Conservation (phyloP, 2,329 filamentous ascomycete species). For the Mariannaea elegans region DNA sequence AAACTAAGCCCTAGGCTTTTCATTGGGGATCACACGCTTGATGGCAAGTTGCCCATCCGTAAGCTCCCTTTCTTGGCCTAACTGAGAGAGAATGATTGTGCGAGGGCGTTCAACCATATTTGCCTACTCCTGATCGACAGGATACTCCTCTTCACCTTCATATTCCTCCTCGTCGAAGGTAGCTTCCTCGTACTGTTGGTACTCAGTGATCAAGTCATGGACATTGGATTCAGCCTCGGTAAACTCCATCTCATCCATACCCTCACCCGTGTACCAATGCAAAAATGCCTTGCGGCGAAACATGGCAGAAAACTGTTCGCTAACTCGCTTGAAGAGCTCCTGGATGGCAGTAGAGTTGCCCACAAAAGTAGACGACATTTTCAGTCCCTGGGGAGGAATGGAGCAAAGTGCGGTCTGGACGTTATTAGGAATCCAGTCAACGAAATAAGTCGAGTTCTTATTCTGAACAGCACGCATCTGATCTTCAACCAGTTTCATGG, state of each 20-base stretch:
- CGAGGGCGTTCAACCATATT: no score
- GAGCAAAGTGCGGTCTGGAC: slow-evolving; percentile 99
- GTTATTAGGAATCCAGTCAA: slow-evolving; percentile 99
- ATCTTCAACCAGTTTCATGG: slow-evolving; percentile 99
- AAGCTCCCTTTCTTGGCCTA: no score
- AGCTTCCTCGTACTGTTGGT: slow-evolving; percentile 99
- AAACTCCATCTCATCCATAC: slow-evolving; percentile 99
- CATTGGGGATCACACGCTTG: no score
- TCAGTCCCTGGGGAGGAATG: slow-evolving; percentile 95
- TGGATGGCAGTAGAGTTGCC: slow-evolving; percentile 99
- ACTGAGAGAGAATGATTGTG: no score
- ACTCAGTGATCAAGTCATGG: slow-evolving; percentile 99
- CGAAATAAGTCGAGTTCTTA: slow-evolving; percentile 89
- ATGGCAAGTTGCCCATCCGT: no score
- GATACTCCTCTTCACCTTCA: slow-evolving; percentile 91
- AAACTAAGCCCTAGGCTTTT: no score
- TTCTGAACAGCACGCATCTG: slow-evolving; percentile 99
- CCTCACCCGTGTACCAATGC: slow-evolving; percentile 99
- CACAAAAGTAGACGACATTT: slow-evolving; percentile 99
- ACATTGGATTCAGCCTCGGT: slow-evolving; percentile 99
- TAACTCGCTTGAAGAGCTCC: slow-evolving; percentile 99
- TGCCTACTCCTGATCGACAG: no score
- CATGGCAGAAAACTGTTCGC: slow-evolving; percentile 99
- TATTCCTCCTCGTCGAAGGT: slow-evolving; percentile 95
- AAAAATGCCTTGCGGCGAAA: slow-evolving; percentile 99